These are phyloP conservation scores for Taxawa tesnikishii DNA, from an alignment of 2,329 filamentous ascomycete species.

Conservation along the genomic window DNA sequence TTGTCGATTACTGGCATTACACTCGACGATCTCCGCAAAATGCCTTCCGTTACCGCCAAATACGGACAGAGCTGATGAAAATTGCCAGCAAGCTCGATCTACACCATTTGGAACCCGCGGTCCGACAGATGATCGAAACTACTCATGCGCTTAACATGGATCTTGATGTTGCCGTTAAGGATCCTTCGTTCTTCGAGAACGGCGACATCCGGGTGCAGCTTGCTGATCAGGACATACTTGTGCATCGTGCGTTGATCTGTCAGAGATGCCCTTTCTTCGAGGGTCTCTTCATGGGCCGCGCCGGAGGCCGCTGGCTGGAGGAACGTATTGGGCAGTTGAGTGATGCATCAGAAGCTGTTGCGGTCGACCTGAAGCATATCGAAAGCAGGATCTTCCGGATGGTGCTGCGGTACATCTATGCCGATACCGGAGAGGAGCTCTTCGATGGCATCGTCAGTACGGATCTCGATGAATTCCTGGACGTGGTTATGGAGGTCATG, in stretches of 20 bases:
- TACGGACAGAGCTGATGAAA: conserved; percentile 79
- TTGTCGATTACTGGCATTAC: conserved; percentile 80
- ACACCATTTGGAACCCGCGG: conserved; percentile 59
- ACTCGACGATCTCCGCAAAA: conserved; percentile 52
- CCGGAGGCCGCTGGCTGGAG: conserved; percentile 72
- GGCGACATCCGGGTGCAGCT: conserved; percentile 72
- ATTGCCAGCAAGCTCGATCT: conserved; percentile 62
- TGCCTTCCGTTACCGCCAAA: conserved; percentile 63
- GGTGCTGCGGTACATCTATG: conserved; percentile 71
- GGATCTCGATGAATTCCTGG: conserved; percentile 71
- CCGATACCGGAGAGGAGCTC: conserved; percentile 65
- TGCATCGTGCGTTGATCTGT: conserved; percentile 70
- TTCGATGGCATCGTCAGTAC: conserved; percentile 65
- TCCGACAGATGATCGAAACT: conserved; percentile 59
- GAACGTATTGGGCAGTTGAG: conserved; percentile 44
- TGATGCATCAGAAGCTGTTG: conserved; percentile 40
- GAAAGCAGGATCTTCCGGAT: conserved; percentile 60
- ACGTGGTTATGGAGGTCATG: conserved; percentile 85
- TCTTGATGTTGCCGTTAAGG: conserved; percentile 55
- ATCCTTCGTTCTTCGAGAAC: conserved; percentile 61
- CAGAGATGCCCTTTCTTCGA: conserved; percentile 86
- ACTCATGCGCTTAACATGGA: conserved; percentile 55
- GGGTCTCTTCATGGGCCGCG: conserved; percentile 78
- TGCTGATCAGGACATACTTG: conserved; percentile 52
- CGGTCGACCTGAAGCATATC: conserved; percentile 75